These are phyloP conservation scores for Sanghuangporus baumii DNA, from an alignment of 1,284 basidiomycete genomes.

Conservation along the genomic window DNA sequence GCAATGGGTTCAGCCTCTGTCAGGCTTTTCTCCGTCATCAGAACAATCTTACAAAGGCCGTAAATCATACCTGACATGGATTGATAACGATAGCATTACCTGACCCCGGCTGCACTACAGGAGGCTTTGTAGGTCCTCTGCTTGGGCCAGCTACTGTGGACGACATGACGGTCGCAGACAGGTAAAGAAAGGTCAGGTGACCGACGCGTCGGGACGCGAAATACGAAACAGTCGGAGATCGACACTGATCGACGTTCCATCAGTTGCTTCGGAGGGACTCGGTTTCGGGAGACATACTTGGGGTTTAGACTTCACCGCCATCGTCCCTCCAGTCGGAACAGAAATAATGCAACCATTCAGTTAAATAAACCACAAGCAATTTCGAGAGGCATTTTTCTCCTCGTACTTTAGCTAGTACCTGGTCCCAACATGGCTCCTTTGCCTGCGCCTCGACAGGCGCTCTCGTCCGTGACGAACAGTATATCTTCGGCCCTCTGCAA, in stretches of 20 bases:
- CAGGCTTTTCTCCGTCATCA: background rate
- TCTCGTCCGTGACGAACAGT: background rate
- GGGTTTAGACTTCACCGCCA: background rate
- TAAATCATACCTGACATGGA: slow-evolving; percentile 44
- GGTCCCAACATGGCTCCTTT: background rate
- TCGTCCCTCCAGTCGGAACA: background rate
- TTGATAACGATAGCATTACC: slow-evolving; percentile 79
- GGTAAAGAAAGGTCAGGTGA: background rate
- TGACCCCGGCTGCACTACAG: slow-evolving; percentile 60
- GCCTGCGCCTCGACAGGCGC: background rate
- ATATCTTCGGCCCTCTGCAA: background rate
- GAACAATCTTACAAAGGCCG: background rate
- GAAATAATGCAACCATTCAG: background rate
- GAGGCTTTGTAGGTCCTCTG: slow-evolving; percentile 34
- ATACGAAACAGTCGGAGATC: background rate
- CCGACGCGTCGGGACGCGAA: background rate
- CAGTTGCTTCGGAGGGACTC: background rate
- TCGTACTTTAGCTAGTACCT: background rate
- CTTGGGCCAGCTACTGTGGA: slow-evolving; percentile 7
- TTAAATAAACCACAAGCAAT: background rate
- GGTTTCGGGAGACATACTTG: background rate
- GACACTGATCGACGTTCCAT: background rate
- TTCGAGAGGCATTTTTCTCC: background rate
- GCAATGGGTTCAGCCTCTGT: slow-evolving; percentile 84
- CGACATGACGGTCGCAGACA: background rate